Evolutionary conservation across 306 rosid species (phyloP), one percentile per base, ranked within the genome.

Genomic region (Hylodesmum podocarpum): DNA sequence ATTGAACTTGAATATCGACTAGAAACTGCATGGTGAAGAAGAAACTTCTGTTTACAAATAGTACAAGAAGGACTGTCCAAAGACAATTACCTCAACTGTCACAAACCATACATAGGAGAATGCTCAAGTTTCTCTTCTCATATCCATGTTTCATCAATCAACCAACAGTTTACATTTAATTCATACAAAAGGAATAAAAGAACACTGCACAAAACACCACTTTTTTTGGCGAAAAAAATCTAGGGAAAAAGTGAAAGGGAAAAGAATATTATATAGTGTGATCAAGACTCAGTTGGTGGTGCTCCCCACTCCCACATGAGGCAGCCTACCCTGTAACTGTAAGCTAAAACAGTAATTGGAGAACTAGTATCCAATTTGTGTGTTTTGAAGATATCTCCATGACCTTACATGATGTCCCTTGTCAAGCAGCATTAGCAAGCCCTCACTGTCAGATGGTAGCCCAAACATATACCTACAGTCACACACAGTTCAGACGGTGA

Each of bases 391-490:
- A 89, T 93, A 92, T 83, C 96, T 89, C 97, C 96, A 87, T 12
- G 89, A 87, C 91, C 84, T 84, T 51, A 37, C 43, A 19, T 21
- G 89, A 22, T 86, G 84, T n/a, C 81, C 90, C 62, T 89, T 87
- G 77, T 96, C 92, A 3, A 96, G 81, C 46, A 96, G 94, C 88
- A 89, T 89, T 73, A 83, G 90, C 86, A 96, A 87, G 57, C 99
- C 99, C 6, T 44, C 86, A 4, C 54, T 75, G 53, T 72, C 77
- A 77, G 86, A 83, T 53, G 97, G 89, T 28, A 89, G 78, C 34
- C 96, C 96, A 28, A 84, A 80, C 86, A 86, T 80, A 79, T 87
- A 89, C 93, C 99, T 96, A 84, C 75, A 73, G 16, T 54, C 41
- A 82, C 64, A 80, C 68, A 10, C 57, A 86, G 49, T 58, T 69